A percentile compares a stretch with the other conserved stretches of the same genome.
Evolutionary conservation across 352 stramenopile genomes (phyloP).

Genomic region (Thalassiosira exigua): DNA sequence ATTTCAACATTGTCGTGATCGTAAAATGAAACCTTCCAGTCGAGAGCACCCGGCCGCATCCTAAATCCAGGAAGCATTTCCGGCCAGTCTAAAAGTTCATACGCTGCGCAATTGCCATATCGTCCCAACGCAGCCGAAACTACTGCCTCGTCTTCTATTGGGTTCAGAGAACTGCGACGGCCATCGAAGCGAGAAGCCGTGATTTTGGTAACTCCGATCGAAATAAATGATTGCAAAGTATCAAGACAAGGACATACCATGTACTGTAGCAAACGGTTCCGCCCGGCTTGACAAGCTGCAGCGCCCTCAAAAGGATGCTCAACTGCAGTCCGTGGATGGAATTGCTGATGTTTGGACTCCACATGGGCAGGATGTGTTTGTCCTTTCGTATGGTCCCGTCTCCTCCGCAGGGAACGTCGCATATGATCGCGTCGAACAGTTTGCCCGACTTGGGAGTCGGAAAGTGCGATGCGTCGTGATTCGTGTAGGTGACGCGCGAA

Average conservation of each 20-base stretch:
- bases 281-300: slow-evolving; percentile 89
- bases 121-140: slow-evolving; percentile 89
- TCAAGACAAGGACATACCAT: no score
- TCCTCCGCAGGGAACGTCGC: slow-evolving; percentile 76
- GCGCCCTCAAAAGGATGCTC: slow-evolving; percentile 92
- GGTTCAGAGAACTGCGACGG: slow-evolving; percentile 99
- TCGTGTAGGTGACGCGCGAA: slow-evolving; percentile 53
- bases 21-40: slow-evolving; percentile 94
- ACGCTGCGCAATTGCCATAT: no score
- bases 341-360: slow-evolving; percentile 90
- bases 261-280: slow-evolving; percentile 76
- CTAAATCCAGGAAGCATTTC: slow-evolving; percentile 85
- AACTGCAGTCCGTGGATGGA: slow-evolving; percentile 94
- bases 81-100: slow-evolving; percentile 92
- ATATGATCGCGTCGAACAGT: slow-evolving; percentile 67
- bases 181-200: no score
- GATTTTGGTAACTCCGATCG: no score
- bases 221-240: no score
- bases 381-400: slow-evolving; percentile 81
- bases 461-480: slow-evolving; percentile 55
- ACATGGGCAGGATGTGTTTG: slow-evolving; percentile 80
- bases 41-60: slow-evolving; percentile 87
- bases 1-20: slow-evolving; percentile 41
- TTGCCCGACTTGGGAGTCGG: slow-evolving; percentile 39
- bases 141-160: slow-evolving; percentile 99